phyloP scores from a whole-genome alignment of 1,139 yeast genomes.

The Suhomyces kunorum region DNA sequence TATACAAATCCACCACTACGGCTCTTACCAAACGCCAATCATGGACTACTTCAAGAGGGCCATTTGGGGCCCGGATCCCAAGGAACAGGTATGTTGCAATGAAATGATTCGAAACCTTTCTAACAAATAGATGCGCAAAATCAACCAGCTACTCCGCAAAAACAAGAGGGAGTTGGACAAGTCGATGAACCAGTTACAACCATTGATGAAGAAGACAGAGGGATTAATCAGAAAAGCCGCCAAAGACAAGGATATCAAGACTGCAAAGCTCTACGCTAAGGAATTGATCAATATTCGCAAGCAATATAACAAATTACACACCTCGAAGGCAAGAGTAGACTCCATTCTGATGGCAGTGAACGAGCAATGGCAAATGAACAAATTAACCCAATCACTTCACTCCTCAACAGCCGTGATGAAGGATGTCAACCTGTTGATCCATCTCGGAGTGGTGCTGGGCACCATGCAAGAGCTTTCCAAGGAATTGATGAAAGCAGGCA shows the following conservation, averaged over 20 bases:
- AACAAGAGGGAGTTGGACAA: slow-evolving; percentile 83
- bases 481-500: slow-evolving; percentile 88
- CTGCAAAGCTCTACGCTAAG: slow-evolving; percentile 77
- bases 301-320: slow-evolving; percentile 72
- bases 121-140: slow-evolving; percentile 64
- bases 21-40: neutral
- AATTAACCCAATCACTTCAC: slow-evolving; percentile 79
- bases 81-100: slow-evolving; percentile 65
- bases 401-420: slow-evolving; percentile 81
- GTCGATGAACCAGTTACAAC: slow-evolving; percentile 65
- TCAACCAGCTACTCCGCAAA: slow-evolving; percentile 78
- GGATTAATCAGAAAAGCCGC: slow-evolving; percentile 71
- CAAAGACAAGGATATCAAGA: slow-evolving; percentile 72
- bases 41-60: slow-evolving; percentile 81
- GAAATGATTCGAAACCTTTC: slow-evolving; percentile 12
- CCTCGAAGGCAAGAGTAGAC: slow-evolving; percentile 82
- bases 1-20: neutral
- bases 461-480: slow-evolving; percentile 86
- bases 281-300: slow-evolving; percentile 76
- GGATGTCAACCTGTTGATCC: slow-evolving; percentile 79
- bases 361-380: slow-evolving; percentile 87
- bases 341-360: slow-evolving; percentile 86
- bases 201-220: slow-evolving; percentile 74
- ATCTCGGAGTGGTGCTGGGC: slow-evolving; percentile 75
- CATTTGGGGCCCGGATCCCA: slow-evolving; percentile 95